Base-by-base conservation (phyloP, 23 red algal species). In the Gracilaria domingensis region DNA sequence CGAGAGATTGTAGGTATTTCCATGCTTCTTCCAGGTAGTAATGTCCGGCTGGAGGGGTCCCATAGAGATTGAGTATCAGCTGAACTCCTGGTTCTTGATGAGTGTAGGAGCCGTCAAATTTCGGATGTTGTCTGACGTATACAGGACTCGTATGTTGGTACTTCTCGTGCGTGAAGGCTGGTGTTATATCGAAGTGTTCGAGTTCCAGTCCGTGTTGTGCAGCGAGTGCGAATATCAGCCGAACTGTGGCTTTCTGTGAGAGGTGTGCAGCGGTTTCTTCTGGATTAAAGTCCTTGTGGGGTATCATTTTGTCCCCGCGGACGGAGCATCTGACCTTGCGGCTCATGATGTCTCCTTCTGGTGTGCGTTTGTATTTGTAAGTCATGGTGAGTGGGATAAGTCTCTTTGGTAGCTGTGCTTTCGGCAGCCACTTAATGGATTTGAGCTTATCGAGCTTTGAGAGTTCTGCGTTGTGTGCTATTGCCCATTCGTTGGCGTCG, bases 381-480 rank as follows among this genome's bases (percentile, higher is more conserved):
- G 30, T 86, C 57, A 71, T 86, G 40, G 39, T 82, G 40, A 58
- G 0, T 20, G 78, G 49, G 49, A 30, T 59, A 36, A 66, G 33
- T 9, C 8, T 7, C 36, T 39, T 45, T 0, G 82, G 82, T 18
- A 72, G 54, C 18, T 26, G 12, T 24, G 32, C 28, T 4, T 75
- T 49, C 14, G 39, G 66, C 4, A 73, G 0, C 66, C 84, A 74
- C 75, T 87, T 76, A 21, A 87, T 73, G 8, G 61, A 37, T 16
- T 55, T 37, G 12, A 67, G 30, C 13, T 58, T 73, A 21, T 87
- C 0, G 12, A 87, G 61, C 25, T 69, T 29, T 17, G 48, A 34
- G 8, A 87, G 65, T 65, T 87, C 65, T 25, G 0, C 44, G 18
- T 75, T 36, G 23, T 87, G 84, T 8, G 84, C 84, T 40, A 32